These are phyloP conservation scores for Boletus rubescentipes DNA, from an alignment of 768 basidiomycete species.

Conservation along the genomic window DNA sequence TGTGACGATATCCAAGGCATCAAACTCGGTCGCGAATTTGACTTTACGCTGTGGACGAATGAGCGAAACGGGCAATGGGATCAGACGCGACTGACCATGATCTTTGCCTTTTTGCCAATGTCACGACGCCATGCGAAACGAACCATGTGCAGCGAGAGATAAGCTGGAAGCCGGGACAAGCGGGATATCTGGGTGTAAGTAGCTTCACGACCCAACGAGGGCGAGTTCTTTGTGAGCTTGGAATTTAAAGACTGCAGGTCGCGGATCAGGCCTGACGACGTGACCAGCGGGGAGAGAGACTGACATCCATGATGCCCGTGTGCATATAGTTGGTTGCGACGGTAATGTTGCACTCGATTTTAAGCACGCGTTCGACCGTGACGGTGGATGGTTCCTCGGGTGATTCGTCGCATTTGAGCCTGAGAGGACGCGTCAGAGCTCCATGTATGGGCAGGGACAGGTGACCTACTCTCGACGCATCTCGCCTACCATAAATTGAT, in stretches of 20 bases:
- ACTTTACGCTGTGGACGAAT: constrained; percentile 66
- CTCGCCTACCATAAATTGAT: constrained; percentile 78
- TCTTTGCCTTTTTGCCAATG: constrained; percentile 91
- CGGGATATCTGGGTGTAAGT: constrained; percentile 79
- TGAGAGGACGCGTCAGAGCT: constrained; percentile 33
- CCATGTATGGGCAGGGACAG: constrained; percentile 11
- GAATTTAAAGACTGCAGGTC: constrained; percentile 75
- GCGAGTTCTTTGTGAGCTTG: constrained; percentile 82
- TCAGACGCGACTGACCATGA: constrained; percentile 62
- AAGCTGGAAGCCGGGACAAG: constrained; percentile 79
- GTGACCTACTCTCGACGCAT: constrained; percentile 62
- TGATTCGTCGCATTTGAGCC: constrained; percentile 79
- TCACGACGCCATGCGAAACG: constrained; percentile 95
- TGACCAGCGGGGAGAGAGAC: constrained; percentile 22
- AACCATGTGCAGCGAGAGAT: constrained; percentile 91
- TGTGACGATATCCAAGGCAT: constrained; percentile 78
- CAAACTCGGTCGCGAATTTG: constrained; percentile 88
- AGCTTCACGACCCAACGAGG: constrained; percentile 76
- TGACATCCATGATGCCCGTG: constrained; percentile 77
- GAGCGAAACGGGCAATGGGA: background rate
- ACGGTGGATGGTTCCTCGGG: constrained; percentile 71
- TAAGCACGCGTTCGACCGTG: constrained; percentile 71
- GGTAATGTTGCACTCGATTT: constrained; percentile 93
- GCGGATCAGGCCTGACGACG: background rate
- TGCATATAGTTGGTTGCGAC: constrained; percentile 85